phyloP scores from a whole-genome alignment of 768 basidiomycete genomes.

The Tricholoma matsutake region DNA sequence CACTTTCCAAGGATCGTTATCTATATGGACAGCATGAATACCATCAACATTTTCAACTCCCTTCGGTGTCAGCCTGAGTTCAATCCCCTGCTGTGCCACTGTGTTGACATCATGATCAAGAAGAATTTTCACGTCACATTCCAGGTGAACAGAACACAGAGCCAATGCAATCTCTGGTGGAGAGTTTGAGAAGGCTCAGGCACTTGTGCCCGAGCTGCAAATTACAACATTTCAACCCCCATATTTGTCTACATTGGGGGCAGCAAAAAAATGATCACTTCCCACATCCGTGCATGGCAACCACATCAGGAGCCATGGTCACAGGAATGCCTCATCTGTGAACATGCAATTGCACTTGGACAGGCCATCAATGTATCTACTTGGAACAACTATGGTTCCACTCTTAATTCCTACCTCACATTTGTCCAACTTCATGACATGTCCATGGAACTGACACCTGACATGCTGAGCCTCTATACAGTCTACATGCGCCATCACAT shows the following conservation, averaged over 20 bases:
- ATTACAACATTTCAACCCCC: slow-evolving; percentile 19
- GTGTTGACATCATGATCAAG: slow-evolving; percentile 13
- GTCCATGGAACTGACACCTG: slow-evolving; percentile 25
- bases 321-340: slow-evolving; percentile 25
- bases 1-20: slow-evolving; percentile 10
- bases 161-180: slow-evolving; percentile 19
- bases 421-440: too few relatives aligned
- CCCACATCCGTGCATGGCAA: slow-evolving; percentile 23
- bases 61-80: background rate
- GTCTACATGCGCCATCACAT: too few relatives aligned
- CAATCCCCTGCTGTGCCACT: slow-evolving; percentile 17
- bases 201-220: background rate
- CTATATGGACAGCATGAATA: slow-evolving; percentile 22
- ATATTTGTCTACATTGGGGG: too few relatives aligned
- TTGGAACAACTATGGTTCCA: too few relatives aligned
- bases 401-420: too few relatives aligned
- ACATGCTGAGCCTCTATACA: slow-evolving; percentile 35
- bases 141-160: slow-evolving; percentile 12
- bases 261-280: slow-evolving; percentile 15
- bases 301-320: slow-evolving; percentile 33
- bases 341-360: slow-evolving; percentile 2
- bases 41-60: slow-evolving; percentile 18
- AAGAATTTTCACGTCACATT: slow-evolving; percentile 11
- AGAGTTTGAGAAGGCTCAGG: too few relatives aligned
- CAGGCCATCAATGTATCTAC: too few relatives aligned